Evolutionary conservation across 768 basidiomycete genomes (phyloP).

Genomic region (Rhizopogon sp.): DNA sequence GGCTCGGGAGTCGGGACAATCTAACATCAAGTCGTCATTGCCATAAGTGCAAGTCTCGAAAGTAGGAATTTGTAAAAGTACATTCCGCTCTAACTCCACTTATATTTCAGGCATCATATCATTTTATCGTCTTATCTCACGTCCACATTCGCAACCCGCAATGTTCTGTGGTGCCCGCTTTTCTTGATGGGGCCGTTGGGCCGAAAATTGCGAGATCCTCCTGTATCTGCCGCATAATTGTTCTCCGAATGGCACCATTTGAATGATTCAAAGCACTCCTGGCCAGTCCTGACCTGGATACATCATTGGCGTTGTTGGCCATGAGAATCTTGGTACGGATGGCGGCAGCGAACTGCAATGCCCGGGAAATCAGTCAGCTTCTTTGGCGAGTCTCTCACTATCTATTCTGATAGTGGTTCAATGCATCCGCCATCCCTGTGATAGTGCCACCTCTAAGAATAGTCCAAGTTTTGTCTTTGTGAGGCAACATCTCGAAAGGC

Average conservation of each 20-base stretch:
- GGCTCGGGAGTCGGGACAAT: neutral
- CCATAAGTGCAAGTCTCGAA: neutral
- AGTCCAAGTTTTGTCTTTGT: constrained; percentile 2
- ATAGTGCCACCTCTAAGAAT: neutral
- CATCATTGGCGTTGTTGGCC: constrained; percentile 7
- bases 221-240: constrained; percentile 9
- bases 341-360: constrained; percentile 15
- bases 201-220: constrained; percentile 12
- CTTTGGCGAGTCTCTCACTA: constrained; percentile 18
- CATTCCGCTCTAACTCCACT: neutral
- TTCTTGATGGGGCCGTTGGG: constrained; percentile 5
- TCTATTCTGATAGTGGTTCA: constrained; percentile 12
- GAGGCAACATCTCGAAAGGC: constrained; percentile 6
- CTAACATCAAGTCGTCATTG: neutral
- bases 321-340: constrained; percentile 19
- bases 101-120: neutral
- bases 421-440: neutral
- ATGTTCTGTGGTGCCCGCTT: neutral
- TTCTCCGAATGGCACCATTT: constrained; percentile 4
- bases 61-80: neutral
- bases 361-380: constrained; percentile 13
- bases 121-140: neutral
- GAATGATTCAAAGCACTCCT: neutral
- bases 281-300: neutral
- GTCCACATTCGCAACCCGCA: neutral